Evolutionary conservation across 1,284 basidiomycete species (phyloP).

Genomic region (Crucibulum parvulum): DNA sequence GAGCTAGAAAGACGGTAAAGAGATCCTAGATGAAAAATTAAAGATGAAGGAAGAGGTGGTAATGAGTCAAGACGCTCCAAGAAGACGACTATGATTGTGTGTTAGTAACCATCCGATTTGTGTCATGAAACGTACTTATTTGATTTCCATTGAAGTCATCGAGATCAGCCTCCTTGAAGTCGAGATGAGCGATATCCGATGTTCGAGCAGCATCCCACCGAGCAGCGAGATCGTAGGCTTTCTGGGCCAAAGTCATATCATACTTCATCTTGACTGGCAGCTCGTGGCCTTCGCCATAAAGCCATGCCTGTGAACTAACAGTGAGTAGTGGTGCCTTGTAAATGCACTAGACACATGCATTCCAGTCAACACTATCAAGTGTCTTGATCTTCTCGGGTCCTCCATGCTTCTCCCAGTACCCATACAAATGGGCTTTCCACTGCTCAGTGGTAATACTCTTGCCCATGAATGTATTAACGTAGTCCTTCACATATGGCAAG

Average conservation of each 20-base stretch:
- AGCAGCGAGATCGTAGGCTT: conserved; percentile 75
- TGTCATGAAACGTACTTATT: conserved; percentile 50
- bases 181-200: conserved; percentile 48
- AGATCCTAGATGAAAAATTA: conserved; percentile 60
- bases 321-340: neutral
- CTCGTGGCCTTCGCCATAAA: conserved; percentile 82
- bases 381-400: conserved; percentile 69
- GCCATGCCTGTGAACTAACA: conserved; percentile 71
- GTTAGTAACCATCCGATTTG: neutral
- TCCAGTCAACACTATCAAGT: conserved; percentile 81
- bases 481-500: conserved; percentile 83
- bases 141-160: conserved; percentile 71
- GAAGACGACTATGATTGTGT: conserved; percentile 64
- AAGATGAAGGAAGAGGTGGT: conserved; percentile 57
- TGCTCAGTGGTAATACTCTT: conserved; percentile 88
- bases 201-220: conserved; percentile 79
- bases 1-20: conserved; percentile 62
- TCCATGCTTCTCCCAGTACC: conserved; percentile 74
- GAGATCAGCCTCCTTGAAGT: conserved; percentile 64
- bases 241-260: conserved; percentile 80
- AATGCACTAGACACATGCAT: conserved; percentile 52
- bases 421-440: conserved; percentile 88
- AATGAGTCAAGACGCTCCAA: conserved; percentile 72
- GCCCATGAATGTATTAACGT: conserved; percentile 82
- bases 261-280: conserved; percentile 87